Percentiles rank a stretch among this genome's conserved stretches.
phyloP scores from a whole-genome alignment of 495 filamentous ascomycete genomes.

The Peziza echinospora region DNA sequence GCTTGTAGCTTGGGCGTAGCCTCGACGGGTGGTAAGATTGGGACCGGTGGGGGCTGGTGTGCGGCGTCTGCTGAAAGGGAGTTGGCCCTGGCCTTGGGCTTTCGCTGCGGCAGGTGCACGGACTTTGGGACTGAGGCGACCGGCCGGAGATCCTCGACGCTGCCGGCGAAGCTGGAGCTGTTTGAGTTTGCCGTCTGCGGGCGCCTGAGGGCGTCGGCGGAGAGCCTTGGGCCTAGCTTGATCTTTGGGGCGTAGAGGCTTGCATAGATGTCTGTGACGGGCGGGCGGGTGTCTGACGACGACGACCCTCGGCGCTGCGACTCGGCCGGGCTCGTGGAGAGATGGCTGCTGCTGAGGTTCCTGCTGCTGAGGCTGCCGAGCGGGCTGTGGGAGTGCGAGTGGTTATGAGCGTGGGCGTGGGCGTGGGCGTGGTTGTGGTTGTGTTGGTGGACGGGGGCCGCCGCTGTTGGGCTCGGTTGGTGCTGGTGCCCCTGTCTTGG shows the following conservation, averaged over 20 bases:
- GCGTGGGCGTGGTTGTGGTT: no score
- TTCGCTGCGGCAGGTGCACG: slow-evolving; percentile 17
- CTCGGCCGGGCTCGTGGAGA: neutral
- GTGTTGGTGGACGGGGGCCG: no score
- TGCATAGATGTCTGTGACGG: slow-evolving; percentile 37
- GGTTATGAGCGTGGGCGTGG: no score
- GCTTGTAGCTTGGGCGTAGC: slow-evolving; percentile 32
- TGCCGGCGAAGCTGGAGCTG: slow-evolving; percentile 7
- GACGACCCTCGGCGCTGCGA: slow-evolving; percentile 28
- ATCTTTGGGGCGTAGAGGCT: slow-evolving; percentile 36
- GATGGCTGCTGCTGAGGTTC: no score
- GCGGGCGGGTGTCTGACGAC: slow-evolving; percentile 43
- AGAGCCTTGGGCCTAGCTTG: slow-evolving; percentile 66
- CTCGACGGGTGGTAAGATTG: slow-evolving; percentile 21
- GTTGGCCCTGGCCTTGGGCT: slow-evolving; percentile 10
- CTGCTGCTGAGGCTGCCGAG: no score
- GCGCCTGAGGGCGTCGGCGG: slow-evolving; percentile 42
- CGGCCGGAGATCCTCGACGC: slow-evolving; percentile 35
- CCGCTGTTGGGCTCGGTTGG: neutral
- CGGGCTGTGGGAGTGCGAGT: no score
- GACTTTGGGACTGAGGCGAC: slow-evolving; percentile 44
- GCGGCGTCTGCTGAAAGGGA: slow-evolving; percentile 11
- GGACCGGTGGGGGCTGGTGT: slow-evolving; percentile 18
- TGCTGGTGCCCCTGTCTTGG: slow-evolving; percentile 21
- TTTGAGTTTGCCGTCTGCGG: slow-evolving; percentile 31